Conservation (phyloP, 176 grass and related monocot species). For the Aechmea fasciata region DNA sequence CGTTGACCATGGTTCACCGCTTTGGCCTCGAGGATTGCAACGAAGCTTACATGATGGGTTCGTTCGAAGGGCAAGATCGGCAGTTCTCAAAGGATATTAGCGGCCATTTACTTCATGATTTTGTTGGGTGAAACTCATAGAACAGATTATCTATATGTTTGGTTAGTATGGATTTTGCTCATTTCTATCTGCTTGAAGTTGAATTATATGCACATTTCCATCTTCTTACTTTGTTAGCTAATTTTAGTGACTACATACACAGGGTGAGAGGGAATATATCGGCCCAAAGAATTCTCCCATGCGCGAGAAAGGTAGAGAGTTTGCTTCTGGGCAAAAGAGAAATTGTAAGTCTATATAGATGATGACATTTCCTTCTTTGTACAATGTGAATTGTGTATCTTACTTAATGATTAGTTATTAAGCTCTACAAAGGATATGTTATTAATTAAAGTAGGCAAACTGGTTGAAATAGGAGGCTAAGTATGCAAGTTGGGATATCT, state of each 20-base stretch:
- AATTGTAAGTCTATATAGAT: background rate
- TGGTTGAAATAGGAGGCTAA: too few relatives aligned
- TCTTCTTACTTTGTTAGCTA: too few relatives aligned
- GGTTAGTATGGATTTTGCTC: too few relatives aligned
- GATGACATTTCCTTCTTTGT: background rate
- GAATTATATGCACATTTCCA: too few relatives aligned
- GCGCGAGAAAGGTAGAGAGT: too few relatives aligned
- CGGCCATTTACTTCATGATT: conserved; percentile 83
- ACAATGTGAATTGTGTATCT: background rate
- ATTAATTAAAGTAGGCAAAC: background rate
- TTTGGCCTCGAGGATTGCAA: conserved; percentile 81
- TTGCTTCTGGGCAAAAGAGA: background rate
- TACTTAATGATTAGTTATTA: too few relatives aligned
- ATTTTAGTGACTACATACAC: too few relatives aligned
- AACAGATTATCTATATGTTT: background rate
- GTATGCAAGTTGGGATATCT: background rate
- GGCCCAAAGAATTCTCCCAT: too few relatives aligned
- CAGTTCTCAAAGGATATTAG: conserved; percentile 76
- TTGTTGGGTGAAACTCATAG: conserved; percentile 51
- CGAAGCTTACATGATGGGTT: conserved; percentile 54
- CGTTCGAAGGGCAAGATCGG: conserved; percentile 54
- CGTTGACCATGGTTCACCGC: conserved; percentile 53
- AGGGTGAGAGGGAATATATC: too few relatives aligned
- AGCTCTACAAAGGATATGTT: background rate
- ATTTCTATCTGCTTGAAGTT: too few relatives aligned